Conservation (phyloP, 768 basidiomycete species). For the Thelephora aurantiotincta region DNA sequence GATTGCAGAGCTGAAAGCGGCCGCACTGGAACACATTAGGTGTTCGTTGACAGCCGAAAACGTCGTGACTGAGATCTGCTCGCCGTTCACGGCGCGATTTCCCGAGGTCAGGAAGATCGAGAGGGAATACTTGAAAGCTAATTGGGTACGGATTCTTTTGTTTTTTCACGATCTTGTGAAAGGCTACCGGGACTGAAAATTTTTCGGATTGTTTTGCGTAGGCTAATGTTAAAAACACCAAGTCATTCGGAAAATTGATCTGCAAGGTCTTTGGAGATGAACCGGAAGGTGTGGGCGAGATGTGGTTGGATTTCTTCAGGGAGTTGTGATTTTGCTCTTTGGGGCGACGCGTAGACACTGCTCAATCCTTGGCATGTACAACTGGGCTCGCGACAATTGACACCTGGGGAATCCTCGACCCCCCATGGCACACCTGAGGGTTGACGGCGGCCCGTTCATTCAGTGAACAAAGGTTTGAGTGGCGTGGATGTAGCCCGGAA, state of each 20-base stretch:
- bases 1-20: not conserved
- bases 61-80: not conserved
- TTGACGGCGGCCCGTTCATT: no score
- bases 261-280: not conserved
- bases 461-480: no score
- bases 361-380: no score
- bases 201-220: not conserved
- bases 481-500: no score
- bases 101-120: not conserved
- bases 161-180: not conserved
- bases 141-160: not conserved
- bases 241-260: not conserved
- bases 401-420: no score
- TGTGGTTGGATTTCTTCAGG: constrained; percentile 16
- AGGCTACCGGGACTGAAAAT: not conserved
- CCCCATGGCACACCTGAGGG: no score
- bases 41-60: not conserved
- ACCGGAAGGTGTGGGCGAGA: not conserved
- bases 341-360: no score
- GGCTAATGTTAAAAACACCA: not conserved
- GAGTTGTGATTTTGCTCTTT: constrained; percentile 15
- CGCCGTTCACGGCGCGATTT: not conserved
- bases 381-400: no score
- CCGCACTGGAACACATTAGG: not conserved
- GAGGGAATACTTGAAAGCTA: not conserved